Evolutionary conservation across 202 grass and related monocot genomes (phyloP).

Genomic region (Dendrocalamus latiflorus): DNA sequence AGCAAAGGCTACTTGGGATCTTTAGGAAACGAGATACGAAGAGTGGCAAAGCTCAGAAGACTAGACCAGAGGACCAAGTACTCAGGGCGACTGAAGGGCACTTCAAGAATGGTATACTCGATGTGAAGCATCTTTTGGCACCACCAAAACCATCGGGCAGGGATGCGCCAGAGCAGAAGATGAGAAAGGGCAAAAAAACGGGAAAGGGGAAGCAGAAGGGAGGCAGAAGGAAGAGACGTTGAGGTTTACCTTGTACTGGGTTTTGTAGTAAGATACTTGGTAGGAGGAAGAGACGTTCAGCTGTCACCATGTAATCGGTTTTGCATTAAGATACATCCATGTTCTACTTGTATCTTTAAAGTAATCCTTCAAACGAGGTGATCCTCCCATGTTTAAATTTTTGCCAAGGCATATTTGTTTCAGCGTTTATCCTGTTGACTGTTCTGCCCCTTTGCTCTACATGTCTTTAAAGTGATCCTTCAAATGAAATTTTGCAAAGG

Average conservation of each 20-base stretch:
- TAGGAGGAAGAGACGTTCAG: conserved; percentile 8
- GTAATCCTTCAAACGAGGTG: background rate
- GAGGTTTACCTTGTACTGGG: background rate
- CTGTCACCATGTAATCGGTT: background rate
- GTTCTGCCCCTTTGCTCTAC: too few species aligned
- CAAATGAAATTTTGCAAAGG: background rate
- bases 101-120: conserved; percentile 66
- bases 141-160: conserved; percentile 45
- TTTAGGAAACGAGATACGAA: conserved; percentile 50
- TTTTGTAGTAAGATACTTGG: background rate
- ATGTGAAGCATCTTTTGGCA: conserved; percentile 74
- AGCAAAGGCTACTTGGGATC: conserved; percentile 69
- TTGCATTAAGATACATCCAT: background rate
- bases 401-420: background rate
- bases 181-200: conserved; percentile 55
- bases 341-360: background rate
- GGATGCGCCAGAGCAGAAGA: conserved; percentile 34
- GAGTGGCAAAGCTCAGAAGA: conserved; percentile 51
- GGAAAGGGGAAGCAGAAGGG: conserved; percentile 62
- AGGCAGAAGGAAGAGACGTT: conserved; percentile 52
- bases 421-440: background rate
- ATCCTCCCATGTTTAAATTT: background rate
- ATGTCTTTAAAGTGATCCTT: background rate
- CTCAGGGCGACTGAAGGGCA: conserved; percentile 66
- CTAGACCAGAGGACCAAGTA: conserved; percentile 55